Evolutionary conservation across 768 basidiomycete species (phyloP), one percentile per base, ranked within the genome.

Genomic region (Mycena kentingensis): DNA sequence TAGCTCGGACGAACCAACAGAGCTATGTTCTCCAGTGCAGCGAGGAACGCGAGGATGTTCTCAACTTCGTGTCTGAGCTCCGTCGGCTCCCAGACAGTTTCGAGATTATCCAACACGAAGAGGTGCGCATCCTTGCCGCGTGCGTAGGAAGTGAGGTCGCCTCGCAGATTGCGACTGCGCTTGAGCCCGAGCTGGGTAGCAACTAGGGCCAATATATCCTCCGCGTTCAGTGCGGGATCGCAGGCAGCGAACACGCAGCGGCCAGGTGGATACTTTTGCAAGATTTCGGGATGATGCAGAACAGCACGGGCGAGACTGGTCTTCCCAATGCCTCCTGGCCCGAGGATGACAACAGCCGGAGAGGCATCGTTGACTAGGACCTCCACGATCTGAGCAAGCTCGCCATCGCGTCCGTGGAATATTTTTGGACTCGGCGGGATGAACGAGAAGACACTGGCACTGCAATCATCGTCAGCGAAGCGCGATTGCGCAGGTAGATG

Each of bases 31-130:
- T 24, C 26, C 8, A 46, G 5, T 24, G n/a, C 29, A 5, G 26
- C 29, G n/a, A 46, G 29, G 18, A 46, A 31, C 4, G 26, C 24
- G 22, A 46, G 44, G 7, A 46, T 11, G 7, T 46, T 28, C n/a
- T 46, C 44, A 10, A 46, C 44, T n/a, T 19, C 44, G 7, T 26
- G 8, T 28, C 44, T 24, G 5, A 15, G 16, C 16, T 26, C 44
- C 16, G 12, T n/a, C 22, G 44, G 44, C n/a, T 46, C 44, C 44
- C 44, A 46, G 16, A 31, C n/a, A 12, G 44, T 46, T 32, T 46
- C 44, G 10, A 46, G 15, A 18, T 46, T 46, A 22, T 46, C 44
- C 44, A 46, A 18, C 15, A 46, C 29, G 16, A 46, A 19, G 13
- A 46, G 22, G 22, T 26, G 29, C 44, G n/a, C 4, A 4, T 12